Evolutionary conservation across 345 rosid species (phyloP).

Genomic region (Murraya koenigii): DNA sequence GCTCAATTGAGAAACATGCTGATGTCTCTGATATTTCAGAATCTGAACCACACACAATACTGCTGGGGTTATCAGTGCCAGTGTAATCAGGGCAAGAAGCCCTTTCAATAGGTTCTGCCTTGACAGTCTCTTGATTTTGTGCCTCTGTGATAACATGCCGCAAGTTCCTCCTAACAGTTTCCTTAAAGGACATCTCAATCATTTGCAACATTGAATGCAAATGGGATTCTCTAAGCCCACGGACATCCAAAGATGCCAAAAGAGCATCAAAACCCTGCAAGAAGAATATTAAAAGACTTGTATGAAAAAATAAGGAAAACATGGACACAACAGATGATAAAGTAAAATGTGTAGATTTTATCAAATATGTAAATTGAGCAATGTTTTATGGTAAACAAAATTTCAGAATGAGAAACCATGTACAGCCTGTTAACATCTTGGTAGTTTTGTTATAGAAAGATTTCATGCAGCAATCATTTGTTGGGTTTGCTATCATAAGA

Average conservation of each 20-base stretch:
- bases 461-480: not conserved
- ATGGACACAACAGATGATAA: not conserved
- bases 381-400: not conserved
- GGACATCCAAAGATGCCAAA: constrained; percentile 67
- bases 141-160: not conserved
- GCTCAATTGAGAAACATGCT: constrained; percentile 54
- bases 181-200: constrained; percentile 68
- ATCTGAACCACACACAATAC: constrained; percentile 35
- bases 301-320: not conserved
- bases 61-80: constrained; percentile 34
- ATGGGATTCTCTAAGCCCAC: constrained; percentile 80
- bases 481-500: not conserved
- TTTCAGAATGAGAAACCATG: not conserved
- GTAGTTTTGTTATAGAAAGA: not conserved
- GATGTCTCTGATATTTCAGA: constrained; percentile 53
- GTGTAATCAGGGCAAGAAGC: constrained; percentile 18
- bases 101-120: constrained; percentile 29
- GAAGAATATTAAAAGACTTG: not conserved
- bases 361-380: not conserved
- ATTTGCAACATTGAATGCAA: constrained; percentile 65
- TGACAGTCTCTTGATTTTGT: constrained; percentile 17
- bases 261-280: constrained; percentile 70
- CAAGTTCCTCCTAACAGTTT: constrained; percentile 44
- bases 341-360: not conserved
- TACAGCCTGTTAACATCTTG: constrained; percentile 5